Evolutionary conservation across 1,284 basidiomycete species (phyloP).

Genomic region (Pseudozyma tsukubaensis): DNA sequence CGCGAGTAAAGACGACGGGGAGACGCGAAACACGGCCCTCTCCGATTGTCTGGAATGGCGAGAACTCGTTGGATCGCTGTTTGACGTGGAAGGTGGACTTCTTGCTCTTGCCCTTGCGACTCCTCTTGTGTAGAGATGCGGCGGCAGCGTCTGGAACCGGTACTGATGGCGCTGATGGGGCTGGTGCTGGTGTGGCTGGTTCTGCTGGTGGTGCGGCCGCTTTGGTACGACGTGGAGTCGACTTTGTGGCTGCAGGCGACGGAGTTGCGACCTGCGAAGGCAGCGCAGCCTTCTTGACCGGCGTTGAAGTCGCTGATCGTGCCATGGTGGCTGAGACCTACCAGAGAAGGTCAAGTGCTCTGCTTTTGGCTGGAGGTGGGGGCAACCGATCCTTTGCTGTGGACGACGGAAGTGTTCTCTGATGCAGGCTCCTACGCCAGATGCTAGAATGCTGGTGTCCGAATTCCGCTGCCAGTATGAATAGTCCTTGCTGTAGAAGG

Average conservation of each 20-base stretch:
- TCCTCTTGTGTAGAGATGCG: conserved; percentile 11
- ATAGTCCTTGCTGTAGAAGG: no score
- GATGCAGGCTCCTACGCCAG: no score
- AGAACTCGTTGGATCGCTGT: conserved; percentile 27
- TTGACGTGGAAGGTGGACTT: conserved; percentile 20
- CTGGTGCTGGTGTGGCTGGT: conserved; percentile 1
- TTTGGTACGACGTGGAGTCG: conserved; percentile 11
- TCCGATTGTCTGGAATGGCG: conserved; percentile 43
- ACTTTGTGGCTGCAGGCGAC: conserved; percentile 3
- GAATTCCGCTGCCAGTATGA: no score
- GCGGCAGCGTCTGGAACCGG: conserved; percentile 17
- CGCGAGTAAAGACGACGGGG: conserved; percentile 48
- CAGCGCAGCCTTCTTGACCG: conserved; percentile 22
- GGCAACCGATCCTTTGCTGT: neutral
- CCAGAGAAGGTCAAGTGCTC: neutral
- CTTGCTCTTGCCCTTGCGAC: conserved; percentile 34
- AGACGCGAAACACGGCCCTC: conserved; percentile 44
- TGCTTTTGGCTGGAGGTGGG: neutral
- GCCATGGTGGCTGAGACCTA: conserved; percentile 11
- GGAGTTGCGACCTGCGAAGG: conserved; percentile 12
- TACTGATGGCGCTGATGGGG: conserved; percentile 16
- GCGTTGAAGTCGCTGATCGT: conserved; percentile 28
- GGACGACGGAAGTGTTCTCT: no score
- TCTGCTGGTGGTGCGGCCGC: conserved; percentile 5
- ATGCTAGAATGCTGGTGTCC: no score